Percentiles rank a stretch among this genome's conserved stretches.
Conservation (phyloP, 208 protist species). For the Strigomonas galati region DNA sequence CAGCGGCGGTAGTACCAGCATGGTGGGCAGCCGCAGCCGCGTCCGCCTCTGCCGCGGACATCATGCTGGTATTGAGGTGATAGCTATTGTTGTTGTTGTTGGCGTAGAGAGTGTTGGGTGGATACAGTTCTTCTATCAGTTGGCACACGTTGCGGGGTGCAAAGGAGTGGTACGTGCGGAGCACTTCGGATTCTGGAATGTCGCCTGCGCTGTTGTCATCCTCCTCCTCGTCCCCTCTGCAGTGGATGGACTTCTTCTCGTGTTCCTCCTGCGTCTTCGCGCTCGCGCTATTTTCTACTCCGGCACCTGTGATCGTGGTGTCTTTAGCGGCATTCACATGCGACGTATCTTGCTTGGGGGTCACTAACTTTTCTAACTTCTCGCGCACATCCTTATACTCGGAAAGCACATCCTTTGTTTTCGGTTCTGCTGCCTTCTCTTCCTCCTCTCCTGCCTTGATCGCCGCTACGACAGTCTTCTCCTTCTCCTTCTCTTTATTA, state of each 20-base stretch:
- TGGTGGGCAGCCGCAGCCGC: too few species aligned
- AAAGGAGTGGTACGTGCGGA: conserved; percentile 9
- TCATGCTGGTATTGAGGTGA: neutral
- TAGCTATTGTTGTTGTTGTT: conserved; percentile 14
- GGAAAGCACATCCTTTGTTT: too few species aligned
- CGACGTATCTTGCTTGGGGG: too few species aligned
- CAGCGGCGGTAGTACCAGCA: neutral
- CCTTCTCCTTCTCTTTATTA: too few species aligned
- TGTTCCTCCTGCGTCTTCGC: too few species aligned
- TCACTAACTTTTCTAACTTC: too few species aligned
- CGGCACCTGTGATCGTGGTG: neutral
- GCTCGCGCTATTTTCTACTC: too few species aligned
- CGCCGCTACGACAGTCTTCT: neutral
- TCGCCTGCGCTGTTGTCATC: neutral
- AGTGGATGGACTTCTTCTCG: neutral
- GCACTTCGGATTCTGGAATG: conserved; percentile 2
- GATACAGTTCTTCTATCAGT: conserved; percentile 80
- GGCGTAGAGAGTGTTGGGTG: conserved; percentile 18
- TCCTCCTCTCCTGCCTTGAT: neutral
- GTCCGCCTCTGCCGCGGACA: neutral
- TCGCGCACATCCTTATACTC: too few species aligned
- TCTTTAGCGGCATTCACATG: too few species aligned
- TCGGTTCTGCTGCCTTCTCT: too few species aligned
- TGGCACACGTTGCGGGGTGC: conserved; percentile 57
- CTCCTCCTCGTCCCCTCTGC: conserved; percentile 8